Conservation (phyloP, 208 protist species). For the Crithidia mellificae region DNA sequence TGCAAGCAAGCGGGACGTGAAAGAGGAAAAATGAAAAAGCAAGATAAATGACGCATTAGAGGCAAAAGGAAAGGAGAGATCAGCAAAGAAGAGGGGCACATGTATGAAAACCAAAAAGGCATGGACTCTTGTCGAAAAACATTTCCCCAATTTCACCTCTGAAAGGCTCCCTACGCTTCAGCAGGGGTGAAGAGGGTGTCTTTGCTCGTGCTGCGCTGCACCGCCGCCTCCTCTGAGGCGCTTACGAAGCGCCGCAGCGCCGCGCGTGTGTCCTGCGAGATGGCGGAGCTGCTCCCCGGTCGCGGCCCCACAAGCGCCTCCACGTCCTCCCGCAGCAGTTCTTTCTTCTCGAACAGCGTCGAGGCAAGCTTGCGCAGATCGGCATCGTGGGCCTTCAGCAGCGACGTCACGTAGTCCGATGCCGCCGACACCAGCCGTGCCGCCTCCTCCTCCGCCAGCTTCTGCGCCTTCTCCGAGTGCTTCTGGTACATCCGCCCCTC, state of each 20-base stretch:
- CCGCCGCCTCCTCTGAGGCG: constrained; percentile 50
- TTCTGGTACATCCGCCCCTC: constrained; percentile 90
- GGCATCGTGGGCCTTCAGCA: constrained; percentile 66
- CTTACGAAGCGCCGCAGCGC: constrained; percentile 52
- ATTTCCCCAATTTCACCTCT: too few relatives aligned
- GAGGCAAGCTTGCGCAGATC: constrained; percentile 72
- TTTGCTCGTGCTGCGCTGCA: constrained; percentile 31
- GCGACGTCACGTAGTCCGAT: constrained; percentile 73
- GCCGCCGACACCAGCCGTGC: constrained; percentile 67
- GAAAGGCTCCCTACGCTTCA: constrained; percentile 19
- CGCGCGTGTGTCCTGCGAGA: constrained; percentile 43
- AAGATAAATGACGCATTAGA: too few relatives aligned
- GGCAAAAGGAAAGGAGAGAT: too few relatives aligned
- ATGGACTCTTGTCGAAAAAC: too few relatives aligned
- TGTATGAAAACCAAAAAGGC: too few relatives aligned
- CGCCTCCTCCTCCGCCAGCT: constrained; percentile 85
- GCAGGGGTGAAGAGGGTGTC: constrained; percentile 22
- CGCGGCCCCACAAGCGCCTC: constrained; percentile 56
- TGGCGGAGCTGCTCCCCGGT: constrained; percentile 12
- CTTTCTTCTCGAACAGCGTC: constrained; percentile 86
- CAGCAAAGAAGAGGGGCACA: too few relatives aligned
- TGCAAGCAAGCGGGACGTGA: too few relatives aligned
- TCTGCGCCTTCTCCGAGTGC: constrained; percentile 87
- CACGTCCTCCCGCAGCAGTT: constrained; percentile 81
- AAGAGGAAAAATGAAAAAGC: too few relatives aligned